Base-by-base conservation (phyloP, 1,284 basidiomycete species). In the Heterobasidion parviporum region DNA sequence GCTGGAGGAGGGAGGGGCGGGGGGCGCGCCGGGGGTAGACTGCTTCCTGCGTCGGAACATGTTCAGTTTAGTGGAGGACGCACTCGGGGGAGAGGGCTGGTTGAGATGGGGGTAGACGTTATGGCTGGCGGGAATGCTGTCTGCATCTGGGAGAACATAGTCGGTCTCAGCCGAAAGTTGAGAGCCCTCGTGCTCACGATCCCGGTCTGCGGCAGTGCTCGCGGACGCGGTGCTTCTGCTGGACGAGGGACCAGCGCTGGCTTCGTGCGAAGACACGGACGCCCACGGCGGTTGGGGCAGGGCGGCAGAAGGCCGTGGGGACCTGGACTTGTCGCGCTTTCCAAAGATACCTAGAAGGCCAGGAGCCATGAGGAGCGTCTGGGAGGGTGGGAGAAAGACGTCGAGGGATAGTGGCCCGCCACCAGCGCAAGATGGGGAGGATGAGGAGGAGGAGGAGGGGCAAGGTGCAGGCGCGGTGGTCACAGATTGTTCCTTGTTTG, bases 291-390 rank as follows among this genome's bases (percentile, higher is more conserved):
- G 26, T 26, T 26, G 26, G 26, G 26, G 26, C 26, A 26, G 26
- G 26, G 26, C 26, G 26, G 26, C 26, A 26, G 26, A 26, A 26
- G 26, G 26, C 26, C 26, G 3, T 26, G 59, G 54, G 8, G 59
- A 16, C 61, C 62, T 67, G 56, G 60, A 56, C 61, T 68, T 67
- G 63, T 70, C 68, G 56, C 66, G 65, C 58, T 65, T 70, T 52
- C 63, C 63, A 60, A 72, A 71, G 55, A 72, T 56, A 47, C 65
- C 66, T 43, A 71, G 60, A 52, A 72, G 59, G 8, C 69, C 66
- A 63, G 57, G 62, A 53, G 63, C 56, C 57, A 57, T 62, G 20
- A 49, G 54, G 34, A 14, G 14, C 12, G 45, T 41, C 18, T 15
- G 18, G 10, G 41, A 26, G 26, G 45, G 47, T 33, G 32, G 32